phyloP scores from a whole-genome alignment of 1,284 basidiomycete genomes.

The Microbotryum violaceum region DNA sequence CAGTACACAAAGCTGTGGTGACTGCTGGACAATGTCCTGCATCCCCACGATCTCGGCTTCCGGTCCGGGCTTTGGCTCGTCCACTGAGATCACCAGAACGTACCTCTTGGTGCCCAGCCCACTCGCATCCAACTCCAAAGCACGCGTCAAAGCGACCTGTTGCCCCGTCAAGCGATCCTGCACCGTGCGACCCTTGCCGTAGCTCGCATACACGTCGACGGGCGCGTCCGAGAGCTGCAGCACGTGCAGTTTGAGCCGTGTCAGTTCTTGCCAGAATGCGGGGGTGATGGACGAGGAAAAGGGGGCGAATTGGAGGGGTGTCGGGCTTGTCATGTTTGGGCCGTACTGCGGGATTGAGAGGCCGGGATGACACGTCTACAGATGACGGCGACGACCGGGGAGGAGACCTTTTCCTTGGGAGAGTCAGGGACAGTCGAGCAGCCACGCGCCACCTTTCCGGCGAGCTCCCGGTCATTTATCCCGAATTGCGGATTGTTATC shows the following conservation, averaged over 20 bases:
- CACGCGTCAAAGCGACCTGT: constrained; percentile 32
- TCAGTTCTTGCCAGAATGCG: constrained; percentile 86
- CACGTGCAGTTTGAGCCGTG: constrained; percentile 81
- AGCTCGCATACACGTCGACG: constrained; percentile 58
- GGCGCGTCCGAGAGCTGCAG: constrained; percentile 72
- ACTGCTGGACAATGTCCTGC: too few species aligned
- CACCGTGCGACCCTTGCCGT: constrained; percentile 63
- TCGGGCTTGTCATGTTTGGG: not conserved
- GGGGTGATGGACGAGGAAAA: constrained; percentile 81
- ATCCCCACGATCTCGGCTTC: too few species aligned
- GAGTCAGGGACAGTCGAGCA: too few species aligned
- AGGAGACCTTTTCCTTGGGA: not conserved
- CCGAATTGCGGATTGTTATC: too few species aligned
- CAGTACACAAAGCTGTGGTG: too few species aligned
- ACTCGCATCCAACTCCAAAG: constrained; percentile 39
- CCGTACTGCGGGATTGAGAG: not conserved
- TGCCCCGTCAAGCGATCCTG: constrained; percentile 62
- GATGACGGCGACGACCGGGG: not conserved
- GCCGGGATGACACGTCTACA: not conserved
- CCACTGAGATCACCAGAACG: not conserved
- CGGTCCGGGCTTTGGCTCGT: too few species aligned
- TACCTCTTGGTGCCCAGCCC: constrained; percentile 46
- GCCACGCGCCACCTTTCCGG: too few species aligned
- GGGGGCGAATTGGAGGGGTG: constrained; percentile 56
- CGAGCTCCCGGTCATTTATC: too few species aligned